Base-by-base conservation (phyloP, 768 basidiomycete genomes). In the Mycena venus region DNA sequence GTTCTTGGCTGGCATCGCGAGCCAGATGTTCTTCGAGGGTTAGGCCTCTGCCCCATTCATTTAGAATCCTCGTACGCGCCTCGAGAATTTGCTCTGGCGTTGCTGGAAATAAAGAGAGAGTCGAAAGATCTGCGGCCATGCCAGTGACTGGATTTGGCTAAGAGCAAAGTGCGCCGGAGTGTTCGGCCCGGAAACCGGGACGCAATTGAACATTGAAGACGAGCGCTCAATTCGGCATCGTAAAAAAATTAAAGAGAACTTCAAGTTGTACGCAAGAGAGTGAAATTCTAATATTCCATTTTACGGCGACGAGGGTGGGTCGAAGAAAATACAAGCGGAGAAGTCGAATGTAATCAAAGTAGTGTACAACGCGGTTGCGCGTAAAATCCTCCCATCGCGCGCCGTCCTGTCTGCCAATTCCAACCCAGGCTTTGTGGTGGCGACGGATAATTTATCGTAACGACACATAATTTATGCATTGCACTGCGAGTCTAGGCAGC, bases 31-130 rank as follows among this genome's bases (percentile, higher is more conserved):
- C 83, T 53, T 90, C 87, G 25, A 86, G 49, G 1, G 84, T 83
- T 70, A 88, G 73, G 2, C 83, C 84, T 66, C 80, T 84, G 4
- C 85, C 86, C 90, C 90, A 92, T 76, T 86, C 77, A 17, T 67
- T 77, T 51, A 79, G 81, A 10, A 85, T 83, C 49, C 86, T 79
- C 51, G 82, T 82, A 53, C 89, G 84, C 25, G 88, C 83, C 70
- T 85, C 86, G 2, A 82, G 56, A 3, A 82, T 80, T 75, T 92
- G 91, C 47, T 84, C 84, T 11, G 81, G 79, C 19, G 89, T 90
- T 40, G 90, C 91, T 8, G 79, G 81, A 75, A 88, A 90, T 7
- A 91, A 75, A 0, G 90, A 87, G 11, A 88, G 77, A 3, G 78
- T 74, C 3, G 83, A 78, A 58, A 83, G 70, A 72, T 75, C 75